These are phyloP conservation scores for Acacia pycnantha DNA, from an alignment of 331 rosid genomes.

Conservation along the genomic window DNA sequence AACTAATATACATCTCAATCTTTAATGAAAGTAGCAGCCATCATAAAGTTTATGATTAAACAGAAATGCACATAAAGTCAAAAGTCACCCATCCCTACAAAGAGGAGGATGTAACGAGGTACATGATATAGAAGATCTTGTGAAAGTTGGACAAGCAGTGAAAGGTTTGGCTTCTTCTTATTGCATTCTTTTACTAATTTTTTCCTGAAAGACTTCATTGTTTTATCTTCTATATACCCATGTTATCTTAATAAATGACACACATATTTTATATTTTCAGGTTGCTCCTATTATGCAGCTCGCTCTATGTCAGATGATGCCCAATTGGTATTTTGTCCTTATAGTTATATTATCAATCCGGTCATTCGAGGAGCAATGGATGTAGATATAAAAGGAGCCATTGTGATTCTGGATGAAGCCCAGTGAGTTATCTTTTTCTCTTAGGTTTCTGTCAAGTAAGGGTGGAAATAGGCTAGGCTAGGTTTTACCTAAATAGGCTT, in stretches of 20 bases:
- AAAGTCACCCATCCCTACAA: constrained; percentile 77
- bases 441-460: neutral
- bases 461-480: too few species aligned
- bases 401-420: constrained; percentile 90
- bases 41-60: constrained; percentile 25
- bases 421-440: constrained; percentile 55
- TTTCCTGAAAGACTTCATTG: neutral
- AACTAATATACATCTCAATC: neutral
- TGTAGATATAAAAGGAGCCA: constrained; percentile 83
- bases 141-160: constrained; percentile 74
- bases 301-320: constrained; percentile 87
- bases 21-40: constrained; percentile 25
- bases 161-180: constrained; percentile 51
- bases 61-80: constrained; percentile 80
- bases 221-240: constrained; percentile 2
- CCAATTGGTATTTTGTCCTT: constrained; percentile 88
- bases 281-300: constrained; percentile 95
- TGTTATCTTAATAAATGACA: constrained; percentile 9
- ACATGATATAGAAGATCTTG: constrained; percentile 88
- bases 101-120: constrained; percentile 94
- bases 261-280: constrained; percentile 36
- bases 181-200: neutral
- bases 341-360: constrained; percentile 85
- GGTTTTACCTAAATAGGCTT: too few species aligned
- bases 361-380: constrained; percentile 93